Base-by-base conservation (phyloP, 176 grass and related monocot genomes). In the Themeda triandra region DNA sequence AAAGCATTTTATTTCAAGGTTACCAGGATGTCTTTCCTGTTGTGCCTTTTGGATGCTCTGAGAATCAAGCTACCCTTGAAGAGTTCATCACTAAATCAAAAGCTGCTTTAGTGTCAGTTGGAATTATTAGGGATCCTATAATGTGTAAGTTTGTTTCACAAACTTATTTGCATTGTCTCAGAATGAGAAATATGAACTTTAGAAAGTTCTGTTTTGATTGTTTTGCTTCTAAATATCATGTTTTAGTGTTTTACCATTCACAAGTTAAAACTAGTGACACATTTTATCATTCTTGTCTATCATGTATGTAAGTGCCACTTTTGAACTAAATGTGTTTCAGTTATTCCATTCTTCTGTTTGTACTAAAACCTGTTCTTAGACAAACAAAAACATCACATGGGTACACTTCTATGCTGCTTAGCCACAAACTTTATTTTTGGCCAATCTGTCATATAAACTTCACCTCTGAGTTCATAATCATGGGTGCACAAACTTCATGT, bases 91-190 rank as follows among this genome's bases (percentile, higher is more conserved):
- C 78, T 84, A 92, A 77, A 87, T 85, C 92, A 44, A 98, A 88
- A 89, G 95, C 84, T 84, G 95, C 95, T 75, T 85, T 98, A 81
- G 84, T 98, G 59, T 89, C 95, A 46, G 91, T 98, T 87, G 95
- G 95, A 86, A 94, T 98, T 75, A 66, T 98, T 79, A 91, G 92
- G 80, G 95, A 98, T 79, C 88, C 88, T 72, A 27, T 81, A 74
- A 71, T 89, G 46, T 90, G 94, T 96, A 82, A 96, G 94, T 84
- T 86, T 63, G 63, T 33, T 64, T 37, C 80, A 53, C 58, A 74
- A 60, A 78, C 60, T 75, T 81, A 41, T 71, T 62, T 37, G 59
- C 88, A 40, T 77, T 88, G 42, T 73, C 73, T 9, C 27, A 66
- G 13, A 72, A 27, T 51, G 14, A 40, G 18, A 84, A 66, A 13